phyloP scores from a whole-genome alignment of 176 grass and related monocot genomes.

The Cenchrus americanus region DNA sequence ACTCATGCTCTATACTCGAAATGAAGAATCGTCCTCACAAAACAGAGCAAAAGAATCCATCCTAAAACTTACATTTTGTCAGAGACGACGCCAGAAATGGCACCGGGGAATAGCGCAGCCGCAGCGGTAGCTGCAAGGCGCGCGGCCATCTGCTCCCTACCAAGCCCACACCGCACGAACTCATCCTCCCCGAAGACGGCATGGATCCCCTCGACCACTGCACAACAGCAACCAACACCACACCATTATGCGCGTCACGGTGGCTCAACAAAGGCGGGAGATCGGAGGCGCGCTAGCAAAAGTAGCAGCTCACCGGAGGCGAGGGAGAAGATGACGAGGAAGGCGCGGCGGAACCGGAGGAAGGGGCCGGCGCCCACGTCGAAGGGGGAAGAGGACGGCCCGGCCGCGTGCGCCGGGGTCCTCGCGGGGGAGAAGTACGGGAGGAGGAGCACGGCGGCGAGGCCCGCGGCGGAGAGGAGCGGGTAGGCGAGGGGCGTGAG shows the following conservation, averaged over 20 bases:
- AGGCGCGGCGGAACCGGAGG: slow-evolving; percentile 71
- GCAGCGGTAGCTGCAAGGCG: slow-evolving; percentile 47
- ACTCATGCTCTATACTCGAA: neutral
- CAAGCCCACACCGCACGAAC: slow-evolving; percentile 58
- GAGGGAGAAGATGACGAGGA: slow-evolving; percentile 76
- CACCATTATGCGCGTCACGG: neutral
- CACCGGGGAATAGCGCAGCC: slow-evolving; percentile 58
- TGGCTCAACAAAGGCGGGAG: neutral
- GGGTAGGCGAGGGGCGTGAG: slow-evolving; percentile 60
- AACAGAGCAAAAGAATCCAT: neutral
- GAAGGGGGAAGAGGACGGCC: slow-evolving; percentile 40
- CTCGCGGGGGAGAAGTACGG: slow-evolving; percentile 57
- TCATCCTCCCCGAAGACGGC: slow-evolving; percentile 83
- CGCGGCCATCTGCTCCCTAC: slow-evolving; percentile 68
- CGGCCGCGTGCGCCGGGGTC: slow-evolving; percentile 27
- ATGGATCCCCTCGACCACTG: slow-evolving; percentile 75
- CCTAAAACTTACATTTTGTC: slow-evolving; percentile 69
- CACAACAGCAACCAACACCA: slow-evolving; percentile 23
- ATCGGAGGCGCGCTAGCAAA: neutral
- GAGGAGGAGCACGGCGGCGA: slow-evolving; percentile 59
- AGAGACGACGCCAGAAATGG: slow-evolving; percentile 67
- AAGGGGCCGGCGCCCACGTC: slow-evolving; percentile 56
- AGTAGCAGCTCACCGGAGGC: slow-evolving; percentile 60
- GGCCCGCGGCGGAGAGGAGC: slow-evolving; percentile 63
- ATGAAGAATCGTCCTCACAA: neutral